Evolutionary conservation across 139 green algal genomes (phyloP).

Genomic region (Coelastrella sp.): DNA sequence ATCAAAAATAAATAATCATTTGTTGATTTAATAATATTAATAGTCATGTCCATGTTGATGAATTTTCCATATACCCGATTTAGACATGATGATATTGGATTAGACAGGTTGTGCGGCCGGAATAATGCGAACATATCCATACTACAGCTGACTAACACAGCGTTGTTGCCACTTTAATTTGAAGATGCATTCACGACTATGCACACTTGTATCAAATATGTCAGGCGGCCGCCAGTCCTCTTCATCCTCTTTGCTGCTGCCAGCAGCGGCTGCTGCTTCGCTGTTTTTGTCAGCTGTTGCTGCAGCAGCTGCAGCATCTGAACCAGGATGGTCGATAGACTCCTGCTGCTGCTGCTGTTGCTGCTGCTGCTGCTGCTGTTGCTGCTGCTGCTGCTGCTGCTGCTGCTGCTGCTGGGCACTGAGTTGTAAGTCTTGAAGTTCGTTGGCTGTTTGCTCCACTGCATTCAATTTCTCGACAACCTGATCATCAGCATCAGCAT

Average conservation of each 20-base stretch:
- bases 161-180: not conserved
- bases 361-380: conserved; percentile 20
- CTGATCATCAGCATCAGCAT: not conserved
- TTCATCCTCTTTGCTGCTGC: conserved; percentile 4
- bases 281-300: not conserved
- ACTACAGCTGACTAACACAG: too few relatives aligned
- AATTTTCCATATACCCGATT: too few relatives aligned
- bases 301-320: not conserved
- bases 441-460: too few relatives aligned
- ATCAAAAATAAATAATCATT: not conserved
- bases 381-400: conserved; percentile 10
- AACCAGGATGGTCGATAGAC: not conserved
- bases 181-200: not conserved
- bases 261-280: conserved; percentile 9
- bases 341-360: conserved; percentile 4
- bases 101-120: too few relatives aligned
- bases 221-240: conserved; percentile 24
- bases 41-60: too few relatives aligned
- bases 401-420: conserved; percentile 13
- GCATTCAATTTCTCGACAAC: too few relatives aligned
- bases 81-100: too few relatives aligned
- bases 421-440: not conserved
- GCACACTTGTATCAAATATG: conserved; percentile 45
- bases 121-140: too few relatives aligned
- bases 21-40: not conserved